These are phyloP conservation scores for Pseudonitzschia delicatissima DNA, from an alignment of 108 stramenopile species.

Conservation along the genomic window DNA sequence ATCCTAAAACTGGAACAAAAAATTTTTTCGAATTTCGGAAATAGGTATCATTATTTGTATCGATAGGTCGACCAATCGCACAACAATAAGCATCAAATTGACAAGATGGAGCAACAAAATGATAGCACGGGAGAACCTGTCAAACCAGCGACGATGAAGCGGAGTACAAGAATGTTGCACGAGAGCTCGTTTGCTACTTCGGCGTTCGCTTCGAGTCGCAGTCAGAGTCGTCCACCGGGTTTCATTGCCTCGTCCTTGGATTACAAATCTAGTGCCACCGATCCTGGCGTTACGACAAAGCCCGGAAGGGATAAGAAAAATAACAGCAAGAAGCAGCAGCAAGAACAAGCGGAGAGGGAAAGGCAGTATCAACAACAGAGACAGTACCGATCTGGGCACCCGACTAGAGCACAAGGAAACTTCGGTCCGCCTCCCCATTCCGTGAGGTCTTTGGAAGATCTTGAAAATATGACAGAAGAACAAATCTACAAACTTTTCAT, in stretches of 20 bases:
- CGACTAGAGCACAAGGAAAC: conserved; percentile 29
- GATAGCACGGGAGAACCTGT: neutral
- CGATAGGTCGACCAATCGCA: no score
- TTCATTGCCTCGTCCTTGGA: conserved; percentile 17
- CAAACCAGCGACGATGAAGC: neutral
- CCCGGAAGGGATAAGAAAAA: conserved; percentile 11
- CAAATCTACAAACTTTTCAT: conserved; percentile 32
- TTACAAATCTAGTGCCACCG: neutral
- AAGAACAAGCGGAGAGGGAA: conserved; percentile 6
- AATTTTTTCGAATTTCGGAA: no score
- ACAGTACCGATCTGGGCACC: neutral
- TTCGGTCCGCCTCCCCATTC: conserved; percentile 30
- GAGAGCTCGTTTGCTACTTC: conserved; percentile 14
- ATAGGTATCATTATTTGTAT: no score
- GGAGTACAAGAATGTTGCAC: conserved; percentile 6
- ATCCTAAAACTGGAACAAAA: no score
- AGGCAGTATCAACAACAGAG: conserved; percentile 11
- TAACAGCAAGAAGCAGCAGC: neutral
- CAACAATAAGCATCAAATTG: neutral
- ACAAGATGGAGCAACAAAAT: conserved; percentile 5
- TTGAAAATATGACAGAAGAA: conserved; percentile 35
- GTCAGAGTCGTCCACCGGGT: conserved; percentile 9
- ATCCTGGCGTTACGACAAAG: conserved; percentile 12
- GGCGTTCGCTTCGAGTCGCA: neutral
- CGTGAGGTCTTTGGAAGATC: conserved; percentile 27